phyloP scores from a whole-genome alignment of 139 green algal species.

The Chlamydomonas incerta region DNA sequence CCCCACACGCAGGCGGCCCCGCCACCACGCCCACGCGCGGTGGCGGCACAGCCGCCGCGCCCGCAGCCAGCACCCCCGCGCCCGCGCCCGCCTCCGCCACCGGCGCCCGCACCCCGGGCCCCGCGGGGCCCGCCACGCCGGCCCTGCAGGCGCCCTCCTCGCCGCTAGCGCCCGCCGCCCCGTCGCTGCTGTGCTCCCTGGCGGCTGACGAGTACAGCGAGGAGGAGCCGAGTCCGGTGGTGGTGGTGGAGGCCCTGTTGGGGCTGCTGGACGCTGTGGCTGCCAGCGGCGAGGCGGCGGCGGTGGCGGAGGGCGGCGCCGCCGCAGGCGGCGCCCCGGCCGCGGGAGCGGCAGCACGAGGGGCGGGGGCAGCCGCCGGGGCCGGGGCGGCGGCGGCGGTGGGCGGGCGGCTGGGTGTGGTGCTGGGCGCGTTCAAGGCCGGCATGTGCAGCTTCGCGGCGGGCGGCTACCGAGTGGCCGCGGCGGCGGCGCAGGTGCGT shows the following conservation, averaged over 20 bases:
- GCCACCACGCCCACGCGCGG: not conserved
- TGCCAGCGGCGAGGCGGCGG: not conserved
- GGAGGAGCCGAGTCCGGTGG: not conserved
- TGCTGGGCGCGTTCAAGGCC: not conserved
- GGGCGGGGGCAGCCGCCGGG: too few relatives aligned
- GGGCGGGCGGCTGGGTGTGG: not conserved
- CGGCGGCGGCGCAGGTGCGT: conserved; percentile 8
- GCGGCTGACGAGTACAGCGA: not conserved
- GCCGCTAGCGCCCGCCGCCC: too few relatives aligned
- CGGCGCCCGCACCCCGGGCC: too few relatives aligned
- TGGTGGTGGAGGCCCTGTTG: conserved; percentile 22
- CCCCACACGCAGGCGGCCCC: too few relatives aligned
- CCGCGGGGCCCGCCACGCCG: too few relatives aligned
- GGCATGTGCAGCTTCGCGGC: conserved; percentile 4
- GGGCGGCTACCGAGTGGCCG: not conserved
- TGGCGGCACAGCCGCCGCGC: too few relatives aligned
- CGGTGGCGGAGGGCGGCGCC: not conserved
- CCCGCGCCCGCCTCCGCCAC: too few relatives aligned
- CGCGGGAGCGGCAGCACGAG: too few relatives aligned
- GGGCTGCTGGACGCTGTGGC: conserved; percentile 10
- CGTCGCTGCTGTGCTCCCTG: not conserved
- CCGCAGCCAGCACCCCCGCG: too few relatives aligned
- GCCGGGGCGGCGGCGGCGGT: too few relatives aligned
- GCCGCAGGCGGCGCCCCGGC: too few relatives aligned
- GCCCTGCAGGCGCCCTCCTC: too few relatives aligned